phyloP scores from a whole-genome alignment of 2,329 filamentous ascomycete genomes.

The Aspergillus carbonarius region DNA sequence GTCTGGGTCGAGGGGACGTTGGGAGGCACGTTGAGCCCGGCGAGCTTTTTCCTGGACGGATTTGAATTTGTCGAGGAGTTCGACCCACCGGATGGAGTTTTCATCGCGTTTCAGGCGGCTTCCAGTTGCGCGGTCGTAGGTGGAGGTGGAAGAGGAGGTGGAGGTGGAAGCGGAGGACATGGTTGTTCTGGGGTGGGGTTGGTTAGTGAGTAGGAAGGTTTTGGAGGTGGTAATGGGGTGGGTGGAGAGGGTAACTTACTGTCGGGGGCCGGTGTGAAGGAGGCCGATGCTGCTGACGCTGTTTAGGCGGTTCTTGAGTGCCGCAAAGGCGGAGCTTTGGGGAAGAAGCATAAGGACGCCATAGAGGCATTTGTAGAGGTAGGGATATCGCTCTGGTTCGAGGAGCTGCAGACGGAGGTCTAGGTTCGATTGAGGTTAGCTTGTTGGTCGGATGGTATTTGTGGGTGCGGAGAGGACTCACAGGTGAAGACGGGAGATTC shows the following conservation, averaged over 20 bases:
- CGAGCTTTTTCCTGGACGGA: conserved; percentile 83
- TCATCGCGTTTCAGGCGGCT: conserved; percentile 84
- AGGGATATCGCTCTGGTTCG: conserved; percentile 91
- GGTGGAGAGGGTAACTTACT: conserved; percentile 58
- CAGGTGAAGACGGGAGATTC: conserved; percentile 98
- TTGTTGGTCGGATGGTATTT: neutral
- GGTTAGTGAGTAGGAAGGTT: conserved; percentile 9
- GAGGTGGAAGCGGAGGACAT: conserved; percentile 13
- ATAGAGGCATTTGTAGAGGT: conserved; percentile 96
- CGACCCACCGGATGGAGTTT: conserved; percentile 81
- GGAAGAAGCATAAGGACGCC: conserved; percentile 97
- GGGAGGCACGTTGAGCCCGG: conserved; percentile 60
- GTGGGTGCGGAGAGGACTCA: conserved; percentile 46
- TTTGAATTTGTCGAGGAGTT: conserved; percentile 92
- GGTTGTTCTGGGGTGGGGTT: conserved; percentile 6
- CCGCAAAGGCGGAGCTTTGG: conserved; percentile 94
- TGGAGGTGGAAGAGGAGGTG: conserved; percentile 54
- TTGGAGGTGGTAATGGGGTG: conserved; percentile 17
- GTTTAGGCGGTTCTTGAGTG: conserved; percentile 92
- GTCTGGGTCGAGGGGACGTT: conserved; percentile 50
- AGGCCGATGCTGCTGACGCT: conserved; percentile 97
- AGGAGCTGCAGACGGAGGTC: conserved; percentile 91
- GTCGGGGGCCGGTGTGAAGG: conserved; percentile 76
- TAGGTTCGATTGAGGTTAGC: conserved; percentile 38
- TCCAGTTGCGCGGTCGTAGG: conserved; percentile 63